Percentiles rank a stretch among this genome's conserved stretches.
Conservation (phyloP, 1,284 basidiomycete species). For the Microbotryum silenes-acaulis region DNA sequence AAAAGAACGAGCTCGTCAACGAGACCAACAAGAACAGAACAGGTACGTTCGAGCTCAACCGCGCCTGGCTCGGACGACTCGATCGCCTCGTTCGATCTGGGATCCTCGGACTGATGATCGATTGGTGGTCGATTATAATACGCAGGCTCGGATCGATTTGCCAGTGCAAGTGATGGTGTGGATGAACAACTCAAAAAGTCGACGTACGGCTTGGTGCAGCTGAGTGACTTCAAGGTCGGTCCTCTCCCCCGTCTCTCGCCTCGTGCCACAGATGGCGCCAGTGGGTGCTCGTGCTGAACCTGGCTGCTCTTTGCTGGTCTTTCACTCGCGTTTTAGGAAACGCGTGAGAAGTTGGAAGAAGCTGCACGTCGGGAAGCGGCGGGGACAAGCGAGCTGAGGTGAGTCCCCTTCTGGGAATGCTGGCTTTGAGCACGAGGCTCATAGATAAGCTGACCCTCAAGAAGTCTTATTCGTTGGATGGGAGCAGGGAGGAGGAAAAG, state of each 20-base stretch:
- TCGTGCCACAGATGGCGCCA: too few species aligned
- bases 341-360: constrained; percentile 82
- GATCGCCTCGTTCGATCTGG: not conserved
- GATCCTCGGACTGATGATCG: not conserved
- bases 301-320: not conserved
- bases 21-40: constrained; percentile 39
- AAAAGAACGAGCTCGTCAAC: constrained; percentile 67
- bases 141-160: constrained; percentile 63
- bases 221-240: constrained; percentile 81
- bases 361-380: constrained; percentile 84
- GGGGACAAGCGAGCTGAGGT: constrained; percentile 68
- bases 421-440: not conserved
- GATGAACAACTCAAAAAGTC: constrained; percentile 88
- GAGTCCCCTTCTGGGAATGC: constrained; percentile 44
- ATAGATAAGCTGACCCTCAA: constrained; percentile 39
- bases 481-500: constrained; percentile 55
- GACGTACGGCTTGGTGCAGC: constrained; percentile 84
- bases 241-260: not conserved
- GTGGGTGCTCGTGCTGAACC: constrained; percentile 1
- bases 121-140: not conserved
- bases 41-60: constrained; percentile 13
- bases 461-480: constrained; percentile 55
- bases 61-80: not conserved
- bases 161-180: constrained; percentile 87
- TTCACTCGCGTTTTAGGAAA: constrained; percentile 36